Conservation (phyloP, 768 basidiomycete genomes). For the Glaciozyma martinii region DNA sequence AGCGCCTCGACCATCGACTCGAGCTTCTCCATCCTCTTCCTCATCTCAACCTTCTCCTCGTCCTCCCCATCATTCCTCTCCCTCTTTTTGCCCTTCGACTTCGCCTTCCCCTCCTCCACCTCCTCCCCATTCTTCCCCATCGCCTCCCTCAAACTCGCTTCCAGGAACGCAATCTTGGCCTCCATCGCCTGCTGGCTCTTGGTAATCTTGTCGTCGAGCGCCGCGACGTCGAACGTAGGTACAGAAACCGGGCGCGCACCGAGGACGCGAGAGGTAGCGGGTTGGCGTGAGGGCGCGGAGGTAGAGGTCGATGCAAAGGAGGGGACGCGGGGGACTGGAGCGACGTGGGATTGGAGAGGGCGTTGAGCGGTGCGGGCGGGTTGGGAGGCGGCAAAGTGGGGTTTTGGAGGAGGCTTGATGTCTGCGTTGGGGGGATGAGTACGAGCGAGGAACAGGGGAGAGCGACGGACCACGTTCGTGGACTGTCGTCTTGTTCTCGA, state of each 20-base stretch:
- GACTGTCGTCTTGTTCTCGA: not conserved
- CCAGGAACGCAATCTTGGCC: not conserved
- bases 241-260: not conserved
- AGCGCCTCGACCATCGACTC: not conserved
- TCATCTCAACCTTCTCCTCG: not conserved
- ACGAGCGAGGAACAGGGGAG: not conserved
- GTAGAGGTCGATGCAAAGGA: not conserved
- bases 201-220: not conserved
- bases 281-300: not conserved
- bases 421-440: not conserved
- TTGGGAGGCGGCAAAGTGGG: not conserved
- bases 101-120: not conserved
- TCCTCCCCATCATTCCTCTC: not conserved
- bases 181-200: not conserved
- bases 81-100: not conserved
- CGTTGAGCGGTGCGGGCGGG: not conserved
- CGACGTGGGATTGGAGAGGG: not conserved
- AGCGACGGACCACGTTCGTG: not conserved
- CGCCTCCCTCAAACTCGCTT: not conserved
- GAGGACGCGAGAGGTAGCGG: not conserved
- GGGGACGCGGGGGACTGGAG: not conserved
- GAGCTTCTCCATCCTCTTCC: not conserved
- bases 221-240: not conserved
- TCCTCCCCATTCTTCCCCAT: not conserved
- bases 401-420: not conserved